Base-by-base conservation (phyloP, 2,329 filamentous ascomycete genomes). In the Calonectria honghensis region DNA sequence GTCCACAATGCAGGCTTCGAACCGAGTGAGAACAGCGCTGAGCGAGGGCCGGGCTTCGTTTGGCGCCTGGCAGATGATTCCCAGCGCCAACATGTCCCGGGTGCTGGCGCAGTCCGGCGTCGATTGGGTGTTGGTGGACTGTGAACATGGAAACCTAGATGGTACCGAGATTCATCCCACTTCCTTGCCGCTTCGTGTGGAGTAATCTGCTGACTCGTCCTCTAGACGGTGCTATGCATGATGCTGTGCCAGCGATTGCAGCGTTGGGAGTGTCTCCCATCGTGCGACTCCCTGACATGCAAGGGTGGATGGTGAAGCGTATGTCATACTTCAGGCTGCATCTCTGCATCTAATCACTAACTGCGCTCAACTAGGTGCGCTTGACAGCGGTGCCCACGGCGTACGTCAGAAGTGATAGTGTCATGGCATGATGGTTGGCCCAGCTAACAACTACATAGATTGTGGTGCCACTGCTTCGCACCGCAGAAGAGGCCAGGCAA, bases 91-190 rank as follows among this genome's bases (percentile, higher is more conserved):
- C 75, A 84, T 93, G 16, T 91, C 91, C 6, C 87, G 91, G 68
- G 83, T 88, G 24, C 85, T 95, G 63, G 92, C 93, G 2, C 86
- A 91, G 70, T 84, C 89, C 1, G 93, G 92, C 1, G 88, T 93
- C 1, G 93, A 94, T 81, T 94, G 93, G 88, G 90, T 95, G 13
- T 86, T 93, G 82, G 90, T 90, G 66, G 89, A 90, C 75, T 89
- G 88, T 71, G 89, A 89, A 78, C 89, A 90, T 78, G 89, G 89
- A 11, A 89, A 88, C 75, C 84, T 90, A 73, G 87, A 88, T 48
- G 89, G 86, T 87, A 78, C 41, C 79, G 67, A 11, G 37, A 16
- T 27, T 48, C 57, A 2, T 10, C 2, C 18, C n/a, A 16, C 27
- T 41, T 63, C 57, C 35, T 35, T 63, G 4, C 2, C 29, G n/a